Conservation (phyloP, 1,139 yeast species). For the Lodderomyces jiufengensis region DNA sequence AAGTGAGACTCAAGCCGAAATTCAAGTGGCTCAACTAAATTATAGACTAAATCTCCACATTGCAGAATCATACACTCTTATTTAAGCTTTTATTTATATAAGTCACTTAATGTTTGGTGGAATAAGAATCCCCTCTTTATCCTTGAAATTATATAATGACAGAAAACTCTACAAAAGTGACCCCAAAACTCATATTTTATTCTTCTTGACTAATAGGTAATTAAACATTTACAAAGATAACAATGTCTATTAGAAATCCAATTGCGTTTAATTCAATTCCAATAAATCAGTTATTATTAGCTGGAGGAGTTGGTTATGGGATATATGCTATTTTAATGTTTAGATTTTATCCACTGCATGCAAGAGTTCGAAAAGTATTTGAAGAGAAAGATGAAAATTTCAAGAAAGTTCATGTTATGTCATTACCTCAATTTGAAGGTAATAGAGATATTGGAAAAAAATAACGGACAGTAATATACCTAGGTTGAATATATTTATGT, state of each 20-base stretch:
- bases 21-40: too few species aligned
- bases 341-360: slow-evolving; percentile 1
- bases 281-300: slow-evolving; percentile 1
- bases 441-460: background rate
- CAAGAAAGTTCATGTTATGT: slow-evolving; percentile 3
- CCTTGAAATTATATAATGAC: too few species aligned
- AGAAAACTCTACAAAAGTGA: background rate
- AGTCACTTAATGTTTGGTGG: too few species aligned
- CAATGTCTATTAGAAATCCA: slow-evolving; percentile 7
- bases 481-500: background rate
- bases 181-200: background rate
- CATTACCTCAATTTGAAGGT: slow-evolving; percentile 1
- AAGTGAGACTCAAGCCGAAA: too few species aligned
- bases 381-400: slow-evolving; percentile 4
- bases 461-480: background rate
- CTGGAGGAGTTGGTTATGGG: slow-evolving; percentile 6
- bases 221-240: too few species aligned
- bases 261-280: slow-evolving; percentile 1
- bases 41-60: too few species aligned
- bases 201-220: too few species aligned
- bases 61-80: background rate
- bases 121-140: slow-evolving; percentile 1
- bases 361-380: slow-evolving; percentile 3
- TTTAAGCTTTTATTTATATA: background rate
- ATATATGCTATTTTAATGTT: slow-evolving; percentile 3